Percentiles rank a stretch among this genome's conserved stretches.
phyloP scores from a whole-genome alignment of 2,329 filamentous ascomycete genomes.

The Monilinia fructicola region DNA sequence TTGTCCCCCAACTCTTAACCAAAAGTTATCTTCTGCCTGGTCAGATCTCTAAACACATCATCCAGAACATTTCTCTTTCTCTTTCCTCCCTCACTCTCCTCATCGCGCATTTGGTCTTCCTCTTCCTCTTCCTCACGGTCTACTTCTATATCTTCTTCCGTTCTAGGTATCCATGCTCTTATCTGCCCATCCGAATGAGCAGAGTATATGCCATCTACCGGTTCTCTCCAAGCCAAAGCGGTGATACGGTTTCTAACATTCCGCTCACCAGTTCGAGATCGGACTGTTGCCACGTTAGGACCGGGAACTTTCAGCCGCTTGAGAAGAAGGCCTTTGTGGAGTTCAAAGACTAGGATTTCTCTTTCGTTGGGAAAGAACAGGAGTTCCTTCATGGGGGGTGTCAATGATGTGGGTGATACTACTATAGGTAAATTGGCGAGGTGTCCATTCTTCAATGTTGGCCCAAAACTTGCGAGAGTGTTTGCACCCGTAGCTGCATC shows the following conservation, averaged over 20 bases:
- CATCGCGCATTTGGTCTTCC: slow-evolving; percentile 39
- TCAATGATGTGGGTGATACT: slow-evolving; percentile 59
- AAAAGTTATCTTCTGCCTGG: slow-evolving; percentile 69
- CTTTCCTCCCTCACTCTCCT: slow-evolving; percentile 54
- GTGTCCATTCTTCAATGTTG: slow-evolving; percentile 72
- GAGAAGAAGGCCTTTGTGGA: slow-evolving; percentile 73
- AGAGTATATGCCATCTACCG: slow-evolving; percentile 72
- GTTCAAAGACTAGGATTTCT: slow-evolving; percentile 76
- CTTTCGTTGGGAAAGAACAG: slow-evolving; percentile 80
- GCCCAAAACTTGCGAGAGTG: slow-evolving; percentile 84
- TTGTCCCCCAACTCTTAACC: slow-evolving; percentile 27
- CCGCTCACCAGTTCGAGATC: slow-evolving; percentile 51
- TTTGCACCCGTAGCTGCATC: slow-evolving; percentile 78
- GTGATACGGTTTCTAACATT: slow-evolving; percentile 68
- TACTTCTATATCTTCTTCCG: slow-evolving; percentile 52
- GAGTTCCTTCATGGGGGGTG: slow-evolving; percentile 58
- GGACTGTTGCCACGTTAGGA: slow-evolving; percentile 50
- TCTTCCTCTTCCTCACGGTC: slow-evolving; percentile 47
- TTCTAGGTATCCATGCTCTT: slow-evolving; percentile 68
- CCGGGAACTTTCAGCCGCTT: slow-evolving; percentile 68
- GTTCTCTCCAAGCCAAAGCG: slow-evolving; percentile 68
- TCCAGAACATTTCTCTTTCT: slow-evolving; percentile 77
- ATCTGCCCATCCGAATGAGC: slow-evolving; percentile 84
- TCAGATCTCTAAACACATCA: slow-evolving; percentile 75
- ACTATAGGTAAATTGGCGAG: slow-evolving; percentile 62